Evolutionary conservation across 2,329 filamentous ascomycete species (phyloP).

Genomic region (Alternaria longipes): DNA sequence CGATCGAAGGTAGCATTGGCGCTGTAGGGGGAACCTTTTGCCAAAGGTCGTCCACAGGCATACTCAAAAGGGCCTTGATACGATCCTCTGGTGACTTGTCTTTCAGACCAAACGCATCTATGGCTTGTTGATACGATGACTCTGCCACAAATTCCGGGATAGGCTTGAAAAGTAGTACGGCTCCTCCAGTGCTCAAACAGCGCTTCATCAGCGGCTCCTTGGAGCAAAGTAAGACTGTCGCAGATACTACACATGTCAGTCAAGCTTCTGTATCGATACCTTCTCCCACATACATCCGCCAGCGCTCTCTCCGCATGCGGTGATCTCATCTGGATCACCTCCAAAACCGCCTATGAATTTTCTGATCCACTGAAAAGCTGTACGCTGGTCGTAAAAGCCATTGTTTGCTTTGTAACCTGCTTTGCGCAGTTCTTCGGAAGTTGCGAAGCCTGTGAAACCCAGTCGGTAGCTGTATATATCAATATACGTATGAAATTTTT

Average conservation of each 20-base stretch:
- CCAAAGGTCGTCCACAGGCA: conserved; percentile 55
- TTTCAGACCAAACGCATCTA: conserved; percentile 53
- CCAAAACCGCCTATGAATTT: conserved; percentile 51
- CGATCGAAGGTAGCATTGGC: conserved; percentile 52
- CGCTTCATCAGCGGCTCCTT: conserved; percentile 46
- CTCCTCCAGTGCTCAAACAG: conserved; percentile 55
- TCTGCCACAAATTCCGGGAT: conserved; percentile 54
- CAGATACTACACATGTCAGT: conserved; percentile 33
- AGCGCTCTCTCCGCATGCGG: conserved; percentile 58
- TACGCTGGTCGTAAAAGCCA: conserved; percentile 47
- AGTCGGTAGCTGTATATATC: conserved; percentile 40
- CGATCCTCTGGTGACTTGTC: conserved; percentile 52
- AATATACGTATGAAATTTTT: conserved; percentile 18
- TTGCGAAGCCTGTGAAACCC: conserved; percentile 50
- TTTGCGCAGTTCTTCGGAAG: conserved; percentile 58
- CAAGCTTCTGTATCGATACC: background rate
- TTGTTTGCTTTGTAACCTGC: conserved; percentile 53
- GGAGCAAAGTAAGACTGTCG: conserved; percentile 39
- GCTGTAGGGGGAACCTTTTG: conserved; percentile 51
- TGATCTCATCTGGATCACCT: conserved; percentile 51
- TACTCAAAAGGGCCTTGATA: conserved; percentile 53
- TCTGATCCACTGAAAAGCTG: conserved; percentile 51
- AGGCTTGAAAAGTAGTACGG: conserved; percentile 53
- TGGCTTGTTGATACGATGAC: conserved; percentile 52
- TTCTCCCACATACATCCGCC: conserved; percentile 56